A percentile compares a stretch with the other conserved stretches of the same genome.
Evolutionary conservation across 2,329 filamentous ascomycete genomes (phyloP).

Genomic region (Leptodontidium sp.): DNA sequence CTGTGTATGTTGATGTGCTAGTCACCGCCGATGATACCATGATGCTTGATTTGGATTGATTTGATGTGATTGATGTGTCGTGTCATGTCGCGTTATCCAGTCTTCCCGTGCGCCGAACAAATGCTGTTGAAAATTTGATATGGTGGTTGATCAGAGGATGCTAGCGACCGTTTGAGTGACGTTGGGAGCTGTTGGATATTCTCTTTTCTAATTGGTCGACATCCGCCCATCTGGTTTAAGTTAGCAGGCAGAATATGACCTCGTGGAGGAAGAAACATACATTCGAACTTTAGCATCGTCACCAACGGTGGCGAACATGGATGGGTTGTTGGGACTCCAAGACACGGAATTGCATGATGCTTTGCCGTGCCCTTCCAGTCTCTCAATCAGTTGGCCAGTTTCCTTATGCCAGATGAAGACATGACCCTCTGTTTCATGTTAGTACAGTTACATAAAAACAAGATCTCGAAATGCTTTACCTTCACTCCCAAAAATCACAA

Average conservation of each 20-base stretch:
- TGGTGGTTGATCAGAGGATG: background rate
- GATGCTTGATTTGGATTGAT: slow-evolving; percentile 12
- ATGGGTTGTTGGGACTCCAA: slow-evolving; percentile 86
- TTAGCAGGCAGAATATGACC: background rate
- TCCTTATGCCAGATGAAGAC: slow-evolving; percentile 93
- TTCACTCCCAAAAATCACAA: slow-evolving; percentile 91
- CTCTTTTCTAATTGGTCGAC: slow-evolving; percentile 21
- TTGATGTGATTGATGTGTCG: slow-evolving; percentile 13
- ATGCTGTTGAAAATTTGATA: slow-evolving; percentile 23
- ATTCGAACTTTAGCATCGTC: slow-evolving; percentile 88
- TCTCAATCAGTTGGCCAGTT: slow-evolving; percentile 78
- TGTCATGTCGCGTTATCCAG: slow-evolving; percentile 23
- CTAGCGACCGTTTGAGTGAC: slow-evolving; percentile 36
- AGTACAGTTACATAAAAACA: slow-evolving; percentile 21
- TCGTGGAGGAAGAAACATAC: slow-evolving; percentile 61
- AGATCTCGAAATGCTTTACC: slow-evolving; percentile 58
- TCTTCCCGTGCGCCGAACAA: slow-evolving; percentile 31
- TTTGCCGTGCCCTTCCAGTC: slow-evolving; percentile 75
- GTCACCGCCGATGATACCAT: slow-evolving; percentile 26
- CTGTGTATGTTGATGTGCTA: background rate
- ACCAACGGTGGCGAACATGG: slow-evolving; percentile 88
- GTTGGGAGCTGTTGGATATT: slow-evolving; percentile 26
- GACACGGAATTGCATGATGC: slow-evolving; percentile 86
- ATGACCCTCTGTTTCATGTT: slow-evolving; percentile 58
- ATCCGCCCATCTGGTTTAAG: slow-evolving; percentile 29